Evolutionary conservation across 306 rosid species (phyloP), one percentile per base, ranked within the genome.

Genomic region (Prunus dulcis): DNA sequence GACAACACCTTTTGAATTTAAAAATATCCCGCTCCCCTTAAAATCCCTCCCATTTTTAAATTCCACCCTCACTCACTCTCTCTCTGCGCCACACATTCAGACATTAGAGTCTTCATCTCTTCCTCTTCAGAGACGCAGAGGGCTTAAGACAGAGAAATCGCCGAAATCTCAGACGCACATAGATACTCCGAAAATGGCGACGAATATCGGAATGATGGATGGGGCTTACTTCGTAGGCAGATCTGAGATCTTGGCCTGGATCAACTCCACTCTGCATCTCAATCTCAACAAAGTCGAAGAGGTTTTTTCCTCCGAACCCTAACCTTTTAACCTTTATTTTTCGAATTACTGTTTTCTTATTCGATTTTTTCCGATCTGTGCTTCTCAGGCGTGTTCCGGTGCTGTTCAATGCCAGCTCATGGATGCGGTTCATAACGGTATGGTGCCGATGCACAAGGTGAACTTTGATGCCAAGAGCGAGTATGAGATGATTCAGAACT

Each of bases 401-500:
- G 98, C 98, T 45, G 97, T 95, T 57, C 97, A 95, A 22, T 95
- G 97, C 75, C 99, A 95, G 82, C 90, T 95, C 25, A 84, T 95
- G 86, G 99, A 95, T 60, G 92, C 91, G 47, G 93, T 77, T 74
- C 96, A 95, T 81, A 96, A 96, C 0, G 97, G 99, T 73, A 87
- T 88, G 22, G 99, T 96, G 52, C 97, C 97, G 4, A 96, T 96
- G 97, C 96, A 96, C 85, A 96, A 96, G 87, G 99, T 92, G 76
- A 96, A 96, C 72, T 96, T 92, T 45, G 99, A 96, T 14, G 98
- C 99, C 8, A 96, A 92, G 82, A 91, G 19, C 41, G 99, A 96
- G 86, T 96, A 96, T 66, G 98, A 96, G 76, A 96, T 96, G 98
- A 96, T 96, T 64, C 98, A 96, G 90, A 96, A 96, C 57, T 96